phyloP scores from a whole-genome alignment of 805 yeast genomes.

The Kazachstania taianensis region DNA sequence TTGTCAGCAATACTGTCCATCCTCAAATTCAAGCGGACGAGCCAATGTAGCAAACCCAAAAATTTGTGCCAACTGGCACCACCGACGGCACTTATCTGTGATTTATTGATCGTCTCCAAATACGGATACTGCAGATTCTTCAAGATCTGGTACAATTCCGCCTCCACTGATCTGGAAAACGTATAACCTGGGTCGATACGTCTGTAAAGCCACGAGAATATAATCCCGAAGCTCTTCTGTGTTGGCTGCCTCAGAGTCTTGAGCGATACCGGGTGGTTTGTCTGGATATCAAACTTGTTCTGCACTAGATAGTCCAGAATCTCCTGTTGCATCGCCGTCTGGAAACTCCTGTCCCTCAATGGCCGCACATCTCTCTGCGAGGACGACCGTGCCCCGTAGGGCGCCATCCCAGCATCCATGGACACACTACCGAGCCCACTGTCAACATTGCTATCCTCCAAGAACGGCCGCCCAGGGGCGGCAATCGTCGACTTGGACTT shows the following conservation, averaged over 20 bases:
- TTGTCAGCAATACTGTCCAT: slow-evolving; percentile 28
- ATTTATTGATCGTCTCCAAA: slow-evolving; percentile 66
- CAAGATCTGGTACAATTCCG: slow-evolving; percentile 61
- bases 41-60: slow-evolving; percentile 76
- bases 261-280: slow-evolving; percentile 56
- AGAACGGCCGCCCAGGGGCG: too few relatives aligned
- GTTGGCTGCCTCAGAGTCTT: slow-evolving; percentile 69
- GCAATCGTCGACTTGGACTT: slow-evolving; percentile 16
- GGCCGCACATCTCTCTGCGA: slow-evolving; percentile 61
- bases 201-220: slow-evolving; percentile 72
- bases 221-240: slow-evolving; percentile 69
- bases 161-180: slow-evolving; percentile 59
- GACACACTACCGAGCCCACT: too few relatives aligned
- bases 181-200: slow-evolving; percentile 70
- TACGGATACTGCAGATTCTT: slow-evolving; percentile 68
- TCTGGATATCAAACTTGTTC: slow-evolving; percentile 64
- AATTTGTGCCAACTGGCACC: slow-evolving; percentile 82
- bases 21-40: slow-evolving; percentile 45
- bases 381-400: background rate
- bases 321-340: slow-evolving; percentile 53
- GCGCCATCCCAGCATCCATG: background rate
- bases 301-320: slow-evolving; percentile 52
- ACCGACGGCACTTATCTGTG: slow-evolving; percentile 85
- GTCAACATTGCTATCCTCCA: too few relatives aligned
- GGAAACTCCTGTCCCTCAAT: slow-evolving; percentile 60